phyloP scores from a whole-genome alignment of 1,284 basidiomycete genomes.

The Ganoderma boninense region DNA sequence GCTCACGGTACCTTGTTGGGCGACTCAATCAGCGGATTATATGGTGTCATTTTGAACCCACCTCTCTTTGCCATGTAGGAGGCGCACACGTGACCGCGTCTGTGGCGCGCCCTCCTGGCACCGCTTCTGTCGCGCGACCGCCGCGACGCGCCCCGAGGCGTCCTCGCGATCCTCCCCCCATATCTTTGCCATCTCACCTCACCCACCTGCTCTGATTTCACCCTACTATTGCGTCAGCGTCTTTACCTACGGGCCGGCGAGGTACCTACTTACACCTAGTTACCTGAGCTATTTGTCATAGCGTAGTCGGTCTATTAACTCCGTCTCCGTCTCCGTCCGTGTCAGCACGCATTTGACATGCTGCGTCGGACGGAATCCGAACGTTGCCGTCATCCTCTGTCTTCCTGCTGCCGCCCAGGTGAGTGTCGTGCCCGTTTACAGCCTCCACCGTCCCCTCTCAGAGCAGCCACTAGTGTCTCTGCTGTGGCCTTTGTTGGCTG shows the following conservation, averaged over 20 bases:
- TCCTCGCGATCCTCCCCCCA: no score
- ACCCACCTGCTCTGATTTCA: no score
- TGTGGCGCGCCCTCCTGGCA: constrained; percentile 17
- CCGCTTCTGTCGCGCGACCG: constrained; percentile 14
- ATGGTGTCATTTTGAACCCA: background rate
- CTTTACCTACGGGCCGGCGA: no score
- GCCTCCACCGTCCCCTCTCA: background rate
- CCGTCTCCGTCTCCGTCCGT: no score
- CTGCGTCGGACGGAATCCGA: background rate
- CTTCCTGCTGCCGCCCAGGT: background rate
- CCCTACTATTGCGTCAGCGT: no score
- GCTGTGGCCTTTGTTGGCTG: background rate
- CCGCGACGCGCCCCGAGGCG: background rate
- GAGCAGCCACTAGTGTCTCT: background rate
- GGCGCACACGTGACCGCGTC: constrained; percentile 24
- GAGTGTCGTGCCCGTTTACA: background rate
- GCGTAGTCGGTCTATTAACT: no score
- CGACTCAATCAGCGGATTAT: background rate
- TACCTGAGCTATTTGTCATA: no score
- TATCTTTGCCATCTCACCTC: no score
- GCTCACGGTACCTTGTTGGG: no score
- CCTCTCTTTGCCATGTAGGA: background rate
- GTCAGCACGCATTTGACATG: background rate
- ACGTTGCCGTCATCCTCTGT: background rate
- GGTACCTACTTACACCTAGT: no score